A percentile compares a stretch with the other conserved stretches of the same genome.
phyloP scores from a whole-genome alignment of 305 asterid genomes.

The Andrographis paniculata region DNA sequence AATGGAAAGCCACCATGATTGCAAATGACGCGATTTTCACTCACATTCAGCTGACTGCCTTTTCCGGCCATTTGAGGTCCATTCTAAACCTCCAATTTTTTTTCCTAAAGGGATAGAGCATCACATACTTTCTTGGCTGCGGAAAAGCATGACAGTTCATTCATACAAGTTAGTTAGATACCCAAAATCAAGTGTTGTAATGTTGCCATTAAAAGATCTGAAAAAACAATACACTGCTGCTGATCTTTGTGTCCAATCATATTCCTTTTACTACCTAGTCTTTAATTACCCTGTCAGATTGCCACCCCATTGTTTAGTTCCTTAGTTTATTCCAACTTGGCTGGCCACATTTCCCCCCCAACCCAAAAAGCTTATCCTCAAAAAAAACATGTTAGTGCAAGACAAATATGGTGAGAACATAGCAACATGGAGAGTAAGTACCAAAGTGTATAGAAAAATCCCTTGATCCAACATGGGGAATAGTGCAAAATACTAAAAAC shows the following conservation, averaged over 20 bases:
- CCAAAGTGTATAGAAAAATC: constrained; percentile 2
- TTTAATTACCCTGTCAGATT: too few relatives aligned
- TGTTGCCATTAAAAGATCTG: not conserved
- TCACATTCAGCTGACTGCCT: not conserved
- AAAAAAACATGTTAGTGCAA: not conserved
- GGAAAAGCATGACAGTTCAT: not conserved
- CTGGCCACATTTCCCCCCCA: not conserved
- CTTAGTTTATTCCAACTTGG: not conserved
- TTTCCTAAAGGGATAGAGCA: not conserved
- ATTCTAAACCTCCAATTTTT: not conserved
- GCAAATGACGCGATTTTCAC: not conserved
- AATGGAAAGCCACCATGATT: constrained; percentile 16
- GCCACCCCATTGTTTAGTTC: too few relatives aligned
- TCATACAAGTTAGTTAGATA: not conserved
- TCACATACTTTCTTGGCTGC: not conserved
- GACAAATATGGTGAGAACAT: not conserved
- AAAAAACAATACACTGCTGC: not conserved
- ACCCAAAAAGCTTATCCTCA: not conserved
- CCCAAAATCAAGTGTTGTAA: not conserved
- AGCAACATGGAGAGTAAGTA: constrained; percentile 16
- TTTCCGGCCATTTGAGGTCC: not conserved
- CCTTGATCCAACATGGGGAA: constrained; percentile 25
- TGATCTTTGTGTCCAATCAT: not conserved
- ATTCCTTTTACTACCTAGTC: not conserved
- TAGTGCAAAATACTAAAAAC: constrained; percentile 19